Evolutionary conservation across 2,329 filamentous ascomycete genomes (phyloP).

Genomic region (Parastagonospora nodorum): DNA sequence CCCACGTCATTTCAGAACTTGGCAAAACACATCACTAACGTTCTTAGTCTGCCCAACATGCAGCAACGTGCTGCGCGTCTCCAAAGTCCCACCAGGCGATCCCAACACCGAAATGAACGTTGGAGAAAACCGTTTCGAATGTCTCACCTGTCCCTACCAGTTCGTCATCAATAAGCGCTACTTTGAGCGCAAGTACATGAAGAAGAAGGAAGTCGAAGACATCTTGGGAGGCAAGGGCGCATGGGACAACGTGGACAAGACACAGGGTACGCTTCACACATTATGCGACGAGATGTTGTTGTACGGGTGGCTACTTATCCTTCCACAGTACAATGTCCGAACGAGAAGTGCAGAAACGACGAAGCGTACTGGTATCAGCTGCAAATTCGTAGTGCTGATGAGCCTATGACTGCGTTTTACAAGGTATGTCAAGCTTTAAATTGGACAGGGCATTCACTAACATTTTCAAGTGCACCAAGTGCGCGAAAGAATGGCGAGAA

Average conservation of each 20-base stretch:
- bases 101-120: constrained; percentile 44
- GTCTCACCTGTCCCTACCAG: constrained; percentile 93
- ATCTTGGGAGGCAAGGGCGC: constrained; percentile 87
- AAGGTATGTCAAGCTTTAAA: constrained; percentile 60
- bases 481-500: constrained; percentile 53
- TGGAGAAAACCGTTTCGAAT: constrained; percentile 82
- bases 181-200: constrained; percentile 80
- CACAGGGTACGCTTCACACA: constrained; percentile 54
- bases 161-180: constrained; percentile 78
- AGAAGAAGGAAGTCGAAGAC: constrained; percentile 84
- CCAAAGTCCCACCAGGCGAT: constrained; percentile 49
- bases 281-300: not conserved
- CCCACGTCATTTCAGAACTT: no score
- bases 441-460: constrained; percentile 4
- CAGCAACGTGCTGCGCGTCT: constrained; percentile 81
- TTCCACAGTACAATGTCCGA: constrained; percentile 74
- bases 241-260: constrained; percentile 91
- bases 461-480: constrained; percentile 46
- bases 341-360: constrained; percentile 77
- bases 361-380: constrained; percentile 95
- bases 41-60: constrained; percentile 75
- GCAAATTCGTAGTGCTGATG: constrained; percentile 96
- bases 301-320: constrained; percentile 2
- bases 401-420: constrained; percentile 97
- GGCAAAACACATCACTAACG: not conserved